A percentile compares a stretch with the other conserved stretches of the same genome.
Conservation (phyloP, 2,329 filamentous ascomycete species). For the Taxawa tesnikishii region DNA sequence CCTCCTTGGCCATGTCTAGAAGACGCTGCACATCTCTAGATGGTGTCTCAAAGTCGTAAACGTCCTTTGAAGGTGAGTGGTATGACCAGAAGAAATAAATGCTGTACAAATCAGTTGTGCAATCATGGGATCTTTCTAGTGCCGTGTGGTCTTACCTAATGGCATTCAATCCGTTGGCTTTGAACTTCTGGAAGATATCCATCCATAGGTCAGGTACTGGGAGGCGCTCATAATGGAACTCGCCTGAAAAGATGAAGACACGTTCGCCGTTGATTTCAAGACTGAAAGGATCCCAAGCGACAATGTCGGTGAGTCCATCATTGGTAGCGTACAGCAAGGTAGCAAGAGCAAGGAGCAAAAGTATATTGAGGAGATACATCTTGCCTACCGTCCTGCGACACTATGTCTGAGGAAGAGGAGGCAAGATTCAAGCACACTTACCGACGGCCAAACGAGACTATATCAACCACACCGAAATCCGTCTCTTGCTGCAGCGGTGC, state of each 20-base stretch:
- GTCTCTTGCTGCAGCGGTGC: too few species aligned
- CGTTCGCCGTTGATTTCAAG: slow-evolving; percentile 39
- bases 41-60: slow-evolving; percentile 37
- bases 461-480: too few species aligned
- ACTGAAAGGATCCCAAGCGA: slow-evolving; percentile 44
- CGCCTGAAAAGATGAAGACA: slow-evolving; percentile 40
- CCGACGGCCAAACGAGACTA: too few species aligned
- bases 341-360: neutral
- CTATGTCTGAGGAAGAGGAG: too few species aligned
- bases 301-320: slow-evolving; percentile 24
- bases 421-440: too few species aligned
- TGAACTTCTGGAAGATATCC: slow-evolving; percentile 40
- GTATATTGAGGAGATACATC: neutral
- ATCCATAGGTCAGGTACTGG: slow-evolving; percentile 39
- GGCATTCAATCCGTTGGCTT: slow-evolving; percentile 37
- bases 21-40: slow-evolving; percentile 42
- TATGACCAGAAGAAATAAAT: slow-evolving; percentile 18
- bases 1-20: slow-evolving; percentile 39
- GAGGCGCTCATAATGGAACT: slow-evolving; percentile 42
- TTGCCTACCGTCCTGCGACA: too few species aligned
- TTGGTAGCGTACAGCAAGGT: slow-evolving; percentile 1
- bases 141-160: slow-evolving; percentile 46
- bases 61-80: slow-evolving; percentile 12
- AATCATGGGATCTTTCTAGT: slow-evolving; percentile 27
- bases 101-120: slow-evolving; percentile 7